These are phyloP conservation scores for Musa schizocarpa DNA, from an alignment of 176 grass and related monocot species.

Conservation along the genomic window DNA sequence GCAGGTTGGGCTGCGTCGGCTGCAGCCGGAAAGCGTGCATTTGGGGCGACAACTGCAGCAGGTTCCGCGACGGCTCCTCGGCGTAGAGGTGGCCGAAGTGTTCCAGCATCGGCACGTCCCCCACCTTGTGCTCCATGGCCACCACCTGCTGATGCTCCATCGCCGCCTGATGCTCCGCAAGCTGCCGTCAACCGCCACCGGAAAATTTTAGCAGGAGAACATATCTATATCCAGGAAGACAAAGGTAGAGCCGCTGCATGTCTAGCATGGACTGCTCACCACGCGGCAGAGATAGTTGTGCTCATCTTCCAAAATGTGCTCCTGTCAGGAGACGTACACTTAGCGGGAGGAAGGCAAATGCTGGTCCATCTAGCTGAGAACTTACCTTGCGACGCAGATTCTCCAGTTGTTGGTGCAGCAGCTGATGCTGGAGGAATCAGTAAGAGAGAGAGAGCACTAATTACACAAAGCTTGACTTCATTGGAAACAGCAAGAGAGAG, in stretches of 20 bases:
- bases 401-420: conserved; percentile 73
- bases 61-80: conserved; percentile 40
- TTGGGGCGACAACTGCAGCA: conserved; percentile 56
- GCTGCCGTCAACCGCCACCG: conserved; percentile 7
- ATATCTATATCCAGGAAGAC: too few species aligned
- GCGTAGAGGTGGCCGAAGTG: conserved; percentile 26
- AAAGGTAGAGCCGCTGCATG: too few species aligned
- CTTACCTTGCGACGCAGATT: conserved; percentile 73
- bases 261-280: conserved; percentile 11
- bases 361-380: too few species aligned
- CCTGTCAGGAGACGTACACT: conserved; percentile 21
- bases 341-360: too few species aligned
- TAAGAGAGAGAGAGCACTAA: not conserved
- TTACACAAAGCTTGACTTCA: not conserved
- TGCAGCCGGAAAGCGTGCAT: conserved; percentile 56
- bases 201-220: not conserved
- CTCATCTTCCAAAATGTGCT: conserved; percentile 71
- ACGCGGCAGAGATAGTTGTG: conserved; percentile 59
- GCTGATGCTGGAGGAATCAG: conserved; percentile 39
- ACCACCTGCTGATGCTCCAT: conserved; percentile 31
- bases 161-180: conserved; percentile 43
- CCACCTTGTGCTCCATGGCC: conserved; percentile 21
- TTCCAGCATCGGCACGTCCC: conserved; percentile 39
- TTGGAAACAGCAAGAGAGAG: too few species aligned
- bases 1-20: conserved; percentile 81